These are phyloP conservation scores for Sclerospora graminicola DNA, from an alignment of 352 stramenopile species.

Conservation along the genomic window DNA sequence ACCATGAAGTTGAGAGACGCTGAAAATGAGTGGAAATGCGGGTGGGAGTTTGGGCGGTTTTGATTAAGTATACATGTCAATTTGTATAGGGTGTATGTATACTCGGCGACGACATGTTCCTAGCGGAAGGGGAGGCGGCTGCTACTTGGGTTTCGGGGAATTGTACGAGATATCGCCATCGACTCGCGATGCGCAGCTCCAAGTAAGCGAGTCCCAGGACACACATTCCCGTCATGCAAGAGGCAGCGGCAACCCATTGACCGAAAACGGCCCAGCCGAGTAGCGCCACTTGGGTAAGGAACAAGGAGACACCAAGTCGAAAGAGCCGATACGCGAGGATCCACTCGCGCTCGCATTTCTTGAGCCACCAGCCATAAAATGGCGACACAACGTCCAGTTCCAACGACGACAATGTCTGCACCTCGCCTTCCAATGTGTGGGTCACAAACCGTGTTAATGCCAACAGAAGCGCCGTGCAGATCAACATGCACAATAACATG, in stretches of 20 bases:
- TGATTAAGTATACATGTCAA: no score
- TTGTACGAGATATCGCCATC: conserved; percentile 63
- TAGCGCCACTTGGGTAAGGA: conserved; percentile 45
- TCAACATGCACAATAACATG: conserved; percentile 74
- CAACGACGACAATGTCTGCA: conserved; percentile 38
- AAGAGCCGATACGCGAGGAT: conserved; percentile 59
- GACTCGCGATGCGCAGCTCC: conserved; percentile 47
- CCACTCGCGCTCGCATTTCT: conserved; percentile 64
- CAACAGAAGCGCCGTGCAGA: conserved; percentile 52
- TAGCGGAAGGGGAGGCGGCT: conserved; percentile 1
- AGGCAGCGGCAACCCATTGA: conserved; percentile 30
- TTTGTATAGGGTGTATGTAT: no score
- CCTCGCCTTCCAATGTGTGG: conserved; percentile 57
- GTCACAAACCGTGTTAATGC: conserved; percentile 68
- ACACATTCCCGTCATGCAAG: conserved; percentile 40
- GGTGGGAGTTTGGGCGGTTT: no score
- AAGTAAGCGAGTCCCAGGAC: conserved; percentile 40
- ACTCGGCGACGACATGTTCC: background rate
- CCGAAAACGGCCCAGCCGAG: conserved; percentile 57
- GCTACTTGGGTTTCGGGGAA: conserved; percentile 29
- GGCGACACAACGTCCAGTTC: conserved; percentile 66
- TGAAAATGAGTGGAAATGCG: no score
- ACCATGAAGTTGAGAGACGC: conserved; percentile 7
- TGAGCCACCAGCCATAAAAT: conserved; percentile 67
- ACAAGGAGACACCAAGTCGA: conserved; percentile 36